Evolutionary conservation across 192 early-diverging fungal genomes (phyloP), one percentile per base, ranked within the genome.

Genomic region (Backusella tarrabulga): DNA sequence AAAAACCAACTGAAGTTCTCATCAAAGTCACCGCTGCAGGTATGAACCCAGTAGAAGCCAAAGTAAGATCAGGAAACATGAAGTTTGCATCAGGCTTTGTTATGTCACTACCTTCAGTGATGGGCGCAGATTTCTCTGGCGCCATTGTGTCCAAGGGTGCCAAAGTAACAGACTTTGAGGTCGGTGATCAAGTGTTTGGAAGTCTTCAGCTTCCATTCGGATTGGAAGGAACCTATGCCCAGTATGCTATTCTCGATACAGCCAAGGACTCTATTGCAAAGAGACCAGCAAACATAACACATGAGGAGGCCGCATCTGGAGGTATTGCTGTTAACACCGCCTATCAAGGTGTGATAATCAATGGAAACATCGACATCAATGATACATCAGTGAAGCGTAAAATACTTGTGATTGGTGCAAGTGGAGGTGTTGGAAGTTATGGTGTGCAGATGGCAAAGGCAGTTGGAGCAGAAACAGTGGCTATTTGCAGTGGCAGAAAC

Each of bases 371-470:
- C 14, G 42, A 76, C n/a, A 1, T 19, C 19, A 26, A 26, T 23
- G 17, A 29, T 26, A 66, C 35, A 23, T 29, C 50, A n/a, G 15
- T 6, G 8, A 26, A 52, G 1, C 80, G 56, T 44, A 88, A 85
- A 42, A 79, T 88, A 23, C 23, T 89, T 17, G 60, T 89, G 8
- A 75, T 84, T 23, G 88, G 88, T 21, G 88, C 88, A 5, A 86
- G 86, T 50, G 87, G 87, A 36, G 88, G 87, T 40, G 71, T 80
- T 76, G 88, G 88, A 6, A 84, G 76, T 2, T 85, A 77, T 63
- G 84, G 77, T 3, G 84, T 88, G 12, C 88, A 89, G 76, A 36
- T 88, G 1, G 88, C 85, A 56, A 90, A 91, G 41, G 79, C 81
- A 1, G 17, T 84, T 32, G 87, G 88, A 14, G 88, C 88, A 5